Evolutionary conservation across 257 asterid genomes (phyloP), one percentile per base, ranked within the genome.

Genomic region (Cruciata laevipes): DNA sequence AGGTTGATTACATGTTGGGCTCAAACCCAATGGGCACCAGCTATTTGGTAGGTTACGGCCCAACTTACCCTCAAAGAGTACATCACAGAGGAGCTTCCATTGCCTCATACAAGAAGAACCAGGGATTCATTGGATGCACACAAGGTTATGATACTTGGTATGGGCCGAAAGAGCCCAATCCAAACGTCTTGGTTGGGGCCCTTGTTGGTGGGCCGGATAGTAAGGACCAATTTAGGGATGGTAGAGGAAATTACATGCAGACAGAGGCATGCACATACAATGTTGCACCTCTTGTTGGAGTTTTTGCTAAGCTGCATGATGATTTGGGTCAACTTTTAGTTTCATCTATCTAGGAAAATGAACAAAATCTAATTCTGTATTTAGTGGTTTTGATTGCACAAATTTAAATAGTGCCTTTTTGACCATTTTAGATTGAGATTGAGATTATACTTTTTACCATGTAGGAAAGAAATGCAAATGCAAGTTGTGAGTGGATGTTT

Each of bases 191-290:
- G 0, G 78, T 79, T 0, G 98, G 96, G 14, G 95, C 95, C 0
- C 61, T 91, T 0, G 95, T 89, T 0, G 98, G 98, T 0, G 96
- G 96, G 3, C 96, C 98, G 1, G 83, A 82, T 56, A n/a, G 18
- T 2, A 61, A 85, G 7, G 96, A 91, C 37, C 74, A 55, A 13
- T 91, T 84, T 10, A 52, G 11, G 32, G 98, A 91, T 71, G 63
- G 77, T 9, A 69, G 98, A 57, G 89, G 84, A 0, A 85, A 91
- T 56, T 91, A 76, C 24, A 71, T 80, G 74, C 96, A 91, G 51
- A 85, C 95, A 2, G 98, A 91, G 76, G 94, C 96, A 55, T 89
- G 95, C 65, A 85, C 91, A 7, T 91, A 91, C 21, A 91, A 87
- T 51, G 83, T 89, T 0, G 95, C 98, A 0, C 91, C 95, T 1